Evolutionary conservation across 1,139 yeast species (phyloP), one percentile per base, ranked within the genome.

Genomic region (Candida smagusa): DNA sequence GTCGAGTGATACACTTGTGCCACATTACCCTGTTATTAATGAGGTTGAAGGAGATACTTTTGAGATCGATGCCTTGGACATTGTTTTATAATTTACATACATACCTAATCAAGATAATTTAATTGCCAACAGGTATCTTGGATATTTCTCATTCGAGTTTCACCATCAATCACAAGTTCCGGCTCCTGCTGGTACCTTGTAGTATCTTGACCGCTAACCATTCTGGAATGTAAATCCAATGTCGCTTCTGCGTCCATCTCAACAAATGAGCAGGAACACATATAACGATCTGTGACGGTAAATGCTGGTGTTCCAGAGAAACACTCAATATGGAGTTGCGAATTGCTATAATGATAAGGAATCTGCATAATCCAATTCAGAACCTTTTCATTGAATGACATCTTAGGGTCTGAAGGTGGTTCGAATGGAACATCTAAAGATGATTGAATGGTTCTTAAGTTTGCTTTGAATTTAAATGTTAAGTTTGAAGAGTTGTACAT

Each of bases 1-100:
- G 50, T 76, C 78, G 44, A 70, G 81, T 30, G 95, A 88, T 54
- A 68, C 90, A 0, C 60, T 92, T 57, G 90, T 89, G 1, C 96
- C 97, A 0, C 81, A 73, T 50, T 90, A 84, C 54, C 98, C 98
- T 0, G 58, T 65, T 22, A 49, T 82, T 16, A 74, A 71, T 4
- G 61, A 59, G n/a, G 35, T 61, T 12, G 47, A 43, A 13, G 49
- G 38, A 3, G 25, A 30, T 3, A 43, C 41, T 22, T 63, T 58
- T 45, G 46, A 45, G n/a, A 49, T 70, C 24, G 68, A 62, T 33
- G 76, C 68, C 47, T 53, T 70, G 39, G 72, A 68, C 40, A 49
- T 70, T 33, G 55, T 59, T 39, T 45, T 66, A 37, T 65, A 47
- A 44, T 11, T 19, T 37, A 12, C 21, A 12, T 28, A 6, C n/a